These are phyloP conservation scores for Trichoderma breve DNA, from an alignment of 2,329 filamentous ascomycete genomes.

Conservation along the genomic window DNA sequence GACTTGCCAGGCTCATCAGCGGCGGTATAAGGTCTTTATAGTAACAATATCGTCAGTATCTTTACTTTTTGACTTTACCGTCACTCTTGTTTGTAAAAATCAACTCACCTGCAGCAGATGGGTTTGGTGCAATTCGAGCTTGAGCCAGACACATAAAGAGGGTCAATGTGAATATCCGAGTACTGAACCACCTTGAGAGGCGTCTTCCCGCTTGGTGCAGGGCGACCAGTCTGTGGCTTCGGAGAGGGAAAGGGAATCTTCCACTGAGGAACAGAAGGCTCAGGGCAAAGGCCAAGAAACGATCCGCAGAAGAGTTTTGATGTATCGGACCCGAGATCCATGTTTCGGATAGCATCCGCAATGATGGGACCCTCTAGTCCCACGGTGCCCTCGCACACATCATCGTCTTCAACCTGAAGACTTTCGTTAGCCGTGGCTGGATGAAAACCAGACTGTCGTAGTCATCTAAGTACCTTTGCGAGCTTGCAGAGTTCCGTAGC, in stretches of 20 bases:
- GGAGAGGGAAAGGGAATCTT: constrained; percentile 44
- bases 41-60: constrained; percentile 19
- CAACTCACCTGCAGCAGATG: constrained; percentile 53
- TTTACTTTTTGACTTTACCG: not conserved
- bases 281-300: constrained; percentile 53
- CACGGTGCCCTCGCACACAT: constrained; percentile 55
- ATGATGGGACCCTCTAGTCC: constrained; percentile 53
- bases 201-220: constrained; percentile 42
- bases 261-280: constrained; percentile 45
- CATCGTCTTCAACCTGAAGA: constrained; percentile 47
- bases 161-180: constrained; percentile 60
- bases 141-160: constrained; percentile 51
- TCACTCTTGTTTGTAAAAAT: not conserved
- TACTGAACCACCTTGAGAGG: constrained; percentile 57
- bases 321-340: constrained; percentile 48
- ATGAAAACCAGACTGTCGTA: too few relatives aligned
- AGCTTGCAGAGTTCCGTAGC: constrained; percentile 35
- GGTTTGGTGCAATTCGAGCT: constrained; percentile 57
- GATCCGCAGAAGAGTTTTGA: constrained; percentile 52
- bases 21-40: constrained; percentile 43
- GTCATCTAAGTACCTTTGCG: constrained; percentile 28
- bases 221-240: constrained; percentile 38
- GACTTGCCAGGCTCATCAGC: constrained; percentile 48
- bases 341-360: constrained; percentile 46
- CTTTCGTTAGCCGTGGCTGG: not conserved